Evolutionary conservation across 2,329 filamentous ascomycete species (phyloP).

Genomic region (Elsinoe perseae): DNA sequence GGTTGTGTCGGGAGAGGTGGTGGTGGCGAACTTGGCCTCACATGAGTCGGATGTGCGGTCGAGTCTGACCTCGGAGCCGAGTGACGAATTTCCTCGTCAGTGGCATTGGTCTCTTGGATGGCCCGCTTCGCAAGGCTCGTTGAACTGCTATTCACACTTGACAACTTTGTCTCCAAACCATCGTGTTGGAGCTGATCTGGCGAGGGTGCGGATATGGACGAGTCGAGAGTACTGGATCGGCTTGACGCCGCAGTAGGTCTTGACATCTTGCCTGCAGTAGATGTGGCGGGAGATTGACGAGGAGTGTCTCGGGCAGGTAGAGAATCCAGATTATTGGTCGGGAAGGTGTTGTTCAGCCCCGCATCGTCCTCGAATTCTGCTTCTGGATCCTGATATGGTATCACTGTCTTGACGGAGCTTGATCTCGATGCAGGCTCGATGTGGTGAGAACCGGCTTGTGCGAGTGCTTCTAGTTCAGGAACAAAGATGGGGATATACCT

Average conservation of each 20-base stretch:
- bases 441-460: background rate
- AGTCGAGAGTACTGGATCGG: conserved; percentile 42
- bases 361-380: conserved; percentile 30
- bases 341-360: conserved; percentile 31
- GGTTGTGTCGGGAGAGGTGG: conserved; percentile 20
- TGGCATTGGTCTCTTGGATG: conserved; percentile 31
- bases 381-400: conserved; percentile 34
- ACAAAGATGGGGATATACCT: conserved; percentile 41
- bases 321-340: conserved; percentile 23
- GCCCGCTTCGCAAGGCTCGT: conserved; percentile 39
- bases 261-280: conserved; percentile 30
- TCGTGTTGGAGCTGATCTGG: conserved; percentile 34
- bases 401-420: conserved; percentile 40
- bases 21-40: conserved; percentile 20
- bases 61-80: conserved; percentile 30
- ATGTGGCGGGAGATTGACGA: conserved; percentile 19
- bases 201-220: conserved; percentile 38
- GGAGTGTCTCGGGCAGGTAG: conserved; percentile 23
- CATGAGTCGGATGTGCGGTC: conserved; percentile 21
- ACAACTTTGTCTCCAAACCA: conserved; percentile 31
- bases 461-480: conserved; percentile 29
- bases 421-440: conserved; percentile 1
- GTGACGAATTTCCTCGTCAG: conserved; percentile 1
- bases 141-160: conserved; percentile 40
- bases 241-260: conserved; percentile 36